Evolutionary conservation across 345 rosid genomes (phyloP), one percentile per base, ranked within the genome.

Genomic region (Citrus maxima): DNA sequence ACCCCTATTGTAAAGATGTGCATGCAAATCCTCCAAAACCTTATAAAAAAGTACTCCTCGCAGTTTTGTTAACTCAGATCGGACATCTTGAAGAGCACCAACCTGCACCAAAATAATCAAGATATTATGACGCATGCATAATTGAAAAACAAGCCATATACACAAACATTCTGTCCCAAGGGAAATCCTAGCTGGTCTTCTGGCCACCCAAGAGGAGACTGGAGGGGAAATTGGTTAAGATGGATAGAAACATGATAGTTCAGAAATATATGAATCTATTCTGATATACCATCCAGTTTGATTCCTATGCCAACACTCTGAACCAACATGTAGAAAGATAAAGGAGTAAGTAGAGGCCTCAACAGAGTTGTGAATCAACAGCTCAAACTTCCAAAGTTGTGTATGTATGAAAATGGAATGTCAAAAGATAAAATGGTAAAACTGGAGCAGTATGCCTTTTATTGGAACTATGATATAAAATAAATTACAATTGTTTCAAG

Each of bases 21-120:
- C 88, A 87, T 94, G 98, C 91, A 96, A 87, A 82, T 96, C 99
- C 87, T 96, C 99, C 85, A 96, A 82, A 81, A 96, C 79, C 87
- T 91, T 92, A 80, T 86, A 94, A 85, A 96, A 96, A 49, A 94
- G 84, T 74, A 87, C 88, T 80, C 98, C 98, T 55, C 94, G 88
- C 88, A 96, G 82, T 86, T 96, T 94, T 77, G 91, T 82, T 80
- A 96, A 86, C 90, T 94, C 99, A 83, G 98, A 93, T 86, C 98
- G 88, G 70, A 96, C 91, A 84, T 96, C 99, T 93, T 94, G 99
- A 86, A 96, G 98, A 78, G 98, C 97, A 72, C 99, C 98, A 82
- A 96, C 99, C 99, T 96, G 81, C 67, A 77, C 71, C 58, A 81
- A 35, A 42, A 38, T 66, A 74, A 62, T 81, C 40, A 74, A 7